These are phyloP conservation scores for Flueggea neowawraea DNA, from an alignment of 441 rosid genomes.

Conservation along the genomic window DNA sequence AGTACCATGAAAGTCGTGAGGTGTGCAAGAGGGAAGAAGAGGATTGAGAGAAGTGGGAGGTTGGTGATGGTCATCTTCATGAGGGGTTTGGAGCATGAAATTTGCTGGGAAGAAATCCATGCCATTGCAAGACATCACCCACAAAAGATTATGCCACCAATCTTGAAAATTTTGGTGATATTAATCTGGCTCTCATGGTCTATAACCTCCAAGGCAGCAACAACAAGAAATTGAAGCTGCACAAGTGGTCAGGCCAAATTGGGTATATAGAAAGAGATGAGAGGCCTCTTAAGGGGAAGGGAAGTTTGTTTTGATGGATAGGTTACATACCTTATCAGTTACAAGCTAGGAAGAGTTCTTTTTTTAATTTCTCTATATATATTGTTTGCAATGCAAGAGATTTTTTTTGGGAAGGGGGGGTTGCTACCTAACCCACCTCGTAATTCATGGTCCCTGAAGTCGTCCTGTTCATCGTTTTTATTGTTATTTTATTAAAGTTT, in stretches of 20 bases:
- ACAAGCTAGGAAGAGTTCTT: slow-evolving; percentile 12
- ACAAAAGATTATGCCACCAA: slow-evolving; percentile 17
- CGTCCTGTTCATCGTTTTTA: no score
- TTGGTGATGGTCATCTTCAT: slow-evolving; percentile 64
- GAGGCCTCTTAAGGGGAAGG: not conserved
- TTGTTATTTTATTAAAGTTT: no score
- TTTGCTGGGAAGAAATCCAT: slow-evolving; percentile 87
- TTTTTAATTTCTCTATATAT: slow-evolving; percentile 21
- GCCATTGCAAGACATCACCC: slow-evolving; percentile 62
- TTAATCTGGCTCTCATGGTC: slow-evolving; percentile 23
- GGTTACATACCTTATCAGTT: slow-evolving; percentile 51
- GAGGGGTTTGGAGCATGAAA: slow-evolving; percentile 79
- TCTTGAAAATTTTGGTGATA: slow-evolving; percentile 14
- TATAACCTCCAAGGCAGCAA: not conserved
- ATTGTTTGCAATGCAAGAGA: slow-evolving; percentile 23
- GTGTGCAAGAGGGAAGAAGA: slow-evolving; percentile 62
- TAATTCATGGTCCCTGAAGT: no score
- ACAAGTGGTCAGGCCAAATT: no score
- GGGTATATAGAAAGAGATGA: not conserved
- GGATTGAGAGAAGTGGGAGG: slow-evolving; percentile 56
- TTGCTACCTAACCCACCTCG: no score
- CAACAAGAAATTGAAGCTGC: slow-evolving; percentile 2
- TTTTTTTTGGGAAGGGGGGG: no score
- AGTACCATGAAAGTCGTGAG: slow-evolving; percentile 77
- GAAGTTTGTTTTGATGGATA: slow-evolving; percentile 22